phyloP scores from a whole-genome alignment of 192 early-diverging fungal species.

The Piromyces finnis region DNA sequence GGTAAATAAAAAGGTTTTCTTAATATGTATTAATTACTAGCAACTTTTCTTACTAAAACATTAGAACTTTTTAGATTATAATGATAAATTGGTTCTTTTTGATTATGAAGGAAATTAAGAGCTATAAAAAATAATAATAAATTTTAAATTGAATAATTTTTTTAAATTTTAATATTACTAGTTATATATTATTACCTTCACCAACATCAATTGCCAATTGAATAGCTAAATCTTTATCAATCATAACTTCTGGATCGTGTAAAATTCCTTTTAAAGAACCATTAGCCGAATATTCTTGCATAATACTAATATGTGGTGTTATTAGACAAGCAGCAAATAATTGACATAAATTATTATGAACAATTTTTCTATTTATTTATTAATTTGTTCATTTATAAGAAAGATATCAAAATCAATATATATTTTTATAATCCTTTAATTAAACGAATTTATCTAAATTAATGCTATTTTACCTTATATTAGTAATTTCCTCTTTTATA shows the following conservation, averaged over 20 bases:
- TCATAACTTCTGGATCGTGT: conserved; percentile 16
- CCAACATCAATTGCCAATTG: conserved; percentile 2
- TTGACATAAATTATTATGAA: conserved; percentile 9
- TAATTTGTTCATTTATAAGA: too few species aligned
- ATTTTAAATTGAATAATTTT: too few species aligned
- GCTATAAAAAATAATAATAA: too few species aligned
- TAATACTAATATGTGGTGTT: conserved; percentile 14
- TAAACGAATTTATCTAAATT: too few species aligned
- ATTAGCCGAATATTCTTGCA: conserved; percentile 10
- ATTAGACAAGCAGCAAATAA: conserved; percentile 13
- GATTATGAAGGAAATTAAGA: conserved; percentile 16
- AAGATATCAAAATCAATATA: too few species aligned
- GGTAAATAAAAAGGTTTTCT: too few species aligned
- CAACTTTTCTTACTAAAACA: conserved; percentile 22
- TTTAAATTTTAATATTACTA: too few species aligned
- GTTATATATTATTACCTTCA: neutral
- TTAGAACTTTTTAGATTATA: conserved; percentile 18
- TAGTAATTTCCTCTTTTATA: neutral
- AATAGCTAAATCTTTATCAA: conserved; percentile 5
- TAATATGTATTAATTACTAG: too few species aligned
- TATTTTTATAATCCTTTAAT: too few species aligned
- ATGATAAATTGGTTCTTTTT: conserved; percentile 15
- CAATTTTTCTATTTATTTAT: conserved; percentile 10
- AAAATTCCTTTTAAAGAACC: conserved; percentile 11
- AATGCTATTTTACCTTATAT: neutral